phyloP scores from a whole-genome alignment of 257 asterid genomes.

The Solanum pimpinellifolium region DNA sequence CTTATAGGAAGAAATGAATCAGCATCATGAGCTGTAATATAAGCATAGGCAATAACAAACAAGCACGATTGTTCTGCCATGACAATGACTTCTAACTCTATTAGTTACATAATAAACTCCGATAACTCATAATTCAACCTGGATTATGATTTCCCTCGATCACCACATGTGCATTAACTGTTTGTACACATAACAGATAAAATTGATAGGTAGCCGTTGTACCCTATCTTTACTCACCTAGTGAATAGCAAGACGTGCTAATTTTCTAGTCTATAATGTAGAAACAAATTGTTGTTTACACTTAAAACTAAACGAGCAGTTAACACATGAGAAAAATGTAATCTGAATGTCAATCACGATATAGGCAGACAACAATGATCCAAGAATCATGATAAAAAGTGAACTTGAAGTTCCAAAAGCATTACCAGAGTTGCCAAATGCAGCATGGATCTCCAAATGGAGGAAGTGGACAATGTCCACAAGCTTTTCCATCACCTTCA shows the following conservation, averaged over 20 bases:
- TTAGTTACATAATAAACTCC: not conserved
- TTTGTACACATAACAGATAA: not conserved
- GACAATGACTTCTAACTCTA: not conserved
- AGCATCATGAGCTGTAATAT: not conserved
- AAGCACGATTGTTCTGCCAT: not conserved
- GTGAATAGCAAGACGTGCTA: not conserved
- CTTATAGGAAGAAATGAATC: not conserved
- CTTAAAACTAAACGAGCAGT: not conserved
- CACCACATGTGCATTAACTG: not conserved
- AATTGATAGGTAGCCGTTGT: not conserved
- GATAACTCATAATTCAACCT: not conserved
- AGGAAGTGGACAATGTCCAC: slow-evolving; percentile 82
- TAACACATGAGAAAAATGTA: not conserved
- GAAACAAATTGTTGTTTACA: not conserved
- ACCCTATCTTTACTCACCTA: not conserved
- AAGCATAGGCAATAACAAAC: not conserved
- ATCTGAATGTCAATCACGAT: not conserved
- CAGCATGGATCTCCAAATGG: slow-evolving; percentile 70
- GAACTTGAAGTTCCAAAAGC: not conserved
- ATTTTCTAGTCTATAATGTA: not conserved
- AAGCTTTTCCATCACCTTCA: slow-evolving; percentile 94
- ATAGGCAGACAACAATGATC: not conserved
- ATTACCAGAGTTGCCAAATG: slow-evolving; percentile 68
- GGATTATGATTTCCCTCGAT: not conserved
- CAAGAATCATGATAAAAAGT: not conserved